These are phyloP conservation scores for Byssothecium circinans DNA, from an alignment of 2,329 filamentous ascomycete genomes.

Conservation along the genomic window DNA sequence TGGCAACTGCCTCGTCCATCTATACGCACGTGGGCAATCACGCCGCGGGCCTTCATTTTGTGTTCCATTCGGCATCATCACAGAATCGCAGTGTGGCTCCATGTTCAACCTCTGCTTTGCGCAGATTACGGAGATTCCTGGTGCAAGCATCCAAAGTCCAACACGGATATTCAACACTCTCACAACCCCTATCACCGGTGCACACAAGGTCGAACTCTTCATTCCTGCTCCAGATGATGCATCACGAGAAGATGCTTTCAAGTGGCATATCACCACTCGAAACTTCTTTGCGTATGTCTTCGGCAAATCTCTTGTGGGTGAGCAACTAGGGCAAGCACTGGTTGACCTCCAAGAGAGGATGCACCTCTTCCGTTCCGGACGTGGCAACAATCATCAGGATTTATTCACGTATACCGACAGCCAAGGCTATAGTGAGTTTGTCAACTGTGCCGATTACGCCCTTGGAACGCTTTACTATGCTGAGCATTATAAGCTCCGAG, in stretches of 20 bases:
- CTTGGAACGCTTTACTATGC: conserved; percentile 68
- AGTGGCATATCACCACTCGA: conserved; percentile 68
- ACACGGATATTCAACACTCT: conserved; percentile 22
- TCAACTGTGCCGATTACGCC: conserved; percentile 67
- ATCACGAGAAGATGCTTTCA: conserved; percentile 58
- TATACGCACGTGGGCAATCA: conserved; percentile 68
- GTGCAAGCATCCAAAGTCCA: conserved; percentile 9
- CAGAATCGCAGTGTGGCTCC: conserved; percentile 61
- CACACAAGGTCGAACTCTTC: conserved; percentile 59
- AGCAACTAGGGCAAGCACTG: conserved; percentile 65
- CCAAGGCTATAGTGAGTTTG: conserved; percentile 70
- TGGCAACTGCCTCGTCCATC: conserved; percentile 70
- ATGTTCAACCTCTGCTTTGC: conserved; percentile 56
- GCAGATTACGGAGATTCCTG: conserved; percentile 26
- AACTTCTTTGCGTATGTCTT: conserved; percentile 76
- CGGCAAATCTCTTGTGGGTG: conserved; percentile 67
- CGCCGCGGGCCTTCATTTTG: conserved; percentile 68
- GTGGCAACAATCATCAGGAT: conserved; percentile 61
- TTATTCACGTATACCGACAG: conserved; percentile 67
- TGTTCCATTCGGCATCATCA: conserved; percentile 61
- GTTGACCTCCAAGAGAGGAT: conserved; percentile 67
- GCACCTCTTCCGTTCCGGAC: conserved; percentile 59
- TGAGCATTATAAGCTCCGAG: conserved; percentile 63
- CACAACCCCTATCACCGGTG: conserved; percentile 44
- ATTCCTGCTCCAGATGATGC: conserved; percentile 64